Evolutionary conservation across 176 grass and related monocot species (phyloP).

Genomic region (Elymus sibiricus): DNA sequence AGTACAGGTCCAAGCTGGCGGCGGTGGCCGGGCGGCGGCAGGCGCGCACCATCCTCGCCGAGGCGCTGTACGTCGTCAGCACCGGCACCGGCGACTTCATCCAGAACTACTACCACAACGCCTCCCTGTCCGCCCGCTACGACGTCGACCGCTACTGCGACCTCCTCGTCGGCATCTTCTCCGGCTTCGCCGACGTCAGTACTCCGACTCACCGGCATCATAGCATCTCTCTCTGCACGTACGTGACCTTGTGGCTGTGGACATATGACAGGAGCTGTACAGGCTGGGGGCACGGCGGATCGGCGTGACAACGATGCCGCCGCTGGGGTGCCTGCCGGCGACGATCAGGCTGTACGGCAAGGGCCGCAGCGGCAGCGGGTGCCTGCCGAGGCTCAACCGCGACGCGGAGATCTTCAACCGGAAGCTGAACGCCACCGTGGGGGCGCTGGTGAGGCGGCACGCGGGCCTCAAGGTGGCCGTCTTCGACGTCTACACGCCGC

Average conservation of each 20-base stretch:
- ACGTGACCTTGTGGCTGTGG: not conserved
- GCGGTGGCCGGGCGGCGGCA: constrained; percentile 35
- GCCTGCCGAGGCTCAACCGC: constrained; percentile 54
- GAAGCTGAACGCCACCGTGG: constrained; percentile 49
- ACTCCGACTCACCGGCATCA: not conserved
- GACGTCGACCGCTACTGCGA: constrained; percentile 47
- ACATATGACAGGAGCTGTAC: not conserved
- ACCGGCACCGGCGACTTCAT: constrained; percentile 66
- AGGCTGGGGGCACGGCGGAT: constrained; percentile 61
- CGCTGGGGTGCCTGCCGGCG: constrained; percentile 75
- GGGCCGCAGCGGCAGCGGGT: not conserved
- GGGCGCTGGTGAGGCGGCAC: constrained; percentile 18
- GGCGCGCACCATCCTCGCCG: constrained; percentile 46
- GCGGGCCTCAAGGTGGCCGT: not conserved
- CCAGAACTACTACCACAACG: constrained; percentile 92
- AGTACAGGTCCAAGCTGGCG: constrained; percentile 67
- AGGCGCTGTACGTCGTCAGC: constrained; percentile 72
- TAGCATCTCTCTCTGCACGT: not conserved
- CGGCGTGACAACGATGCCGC: constrained; percentile 64
- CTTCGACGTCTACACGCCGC: constrained; percentile 4
- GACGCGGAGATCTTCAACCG: constrained; percentile 66
- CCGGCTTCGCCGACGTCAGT: constrained; percentile 46
- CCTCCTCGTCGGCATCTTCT: constrained; percentile 48
- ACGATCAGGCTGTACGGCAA: constrained; percentile 58
- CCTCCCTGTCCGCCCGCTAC: constrained; percentile 44